Conservation (phyloP, 345 rosid species). For the Ricinus communis region DNA sequence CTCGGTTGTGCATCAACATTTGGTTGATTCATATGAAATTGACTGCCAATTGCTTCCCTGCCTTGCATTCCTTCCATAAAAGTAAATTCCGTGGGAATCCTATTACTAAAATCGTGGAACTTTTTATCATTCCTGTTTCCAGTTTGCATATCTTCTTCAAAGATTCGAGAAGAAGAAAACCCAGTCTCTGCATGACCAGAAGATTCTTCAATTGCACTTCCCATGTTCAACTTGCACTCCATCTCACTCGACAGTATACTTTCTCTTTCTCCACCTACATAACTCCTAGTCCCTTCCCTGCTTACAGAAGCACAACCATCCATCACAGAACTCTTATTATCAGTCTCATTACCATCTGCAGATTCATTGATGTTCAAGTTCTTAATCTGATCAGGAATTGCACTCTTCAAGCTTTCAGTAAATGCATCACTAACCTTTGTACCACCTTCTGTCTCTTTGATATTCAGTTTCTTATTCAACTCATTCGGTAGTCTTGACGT, state of each 20-base stretch:
- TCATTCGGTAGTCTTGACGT: constrained; percentile 43
- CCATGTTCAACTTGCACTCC: constrained; percentile 56
- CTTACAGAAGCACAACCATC: constrained; percentile 23
- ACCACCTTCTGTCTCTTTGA: constrained; percentile 26
- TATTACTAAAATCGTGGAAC: constrained; percentile 20
- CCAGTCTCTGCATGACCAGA: constrained; percentile 24
- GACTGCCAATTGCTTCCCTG: constrained; percentile 25
- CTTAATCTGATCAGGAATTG: constrained; percentile 44
- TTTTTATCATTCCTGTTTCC: constrained; percentile 31
- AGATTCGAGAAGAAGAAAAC: constrained; percentile 29
- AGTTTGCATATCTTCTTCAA: constrained; percentile 29
- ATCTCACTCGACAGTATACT: constrained; percentile 47
- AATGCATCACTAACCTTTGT: constrained; percentile 25
- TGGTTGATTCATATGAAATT: constrained; percentile 29
- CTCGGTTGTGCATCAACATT: constrained; percentile 15
- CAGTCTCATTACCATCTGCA: constrained; percentile 18
- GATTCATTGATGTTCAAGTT: constrained; percentile 46
- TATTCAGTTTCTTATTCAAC: constrained; percentile 49
- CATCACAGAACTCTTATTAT: constrained; percentile 19
- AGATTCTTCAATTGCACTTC: constrained; percentile 30
- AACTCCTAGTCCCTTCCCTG: constrained; percentile 21
- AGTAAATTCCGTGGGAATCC: constrained; percentile 31
- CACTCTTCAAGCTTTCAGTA: constrained; percentile 30
- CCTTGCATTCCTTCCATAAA: constrained; percentile 37
- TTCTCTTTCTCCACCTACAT: constrained; percentile 42